Base-by-base conservation (phyloP, 2,329 filamentous ascomycete genomes). In the Colletotrichum gigasporum region DNA sequence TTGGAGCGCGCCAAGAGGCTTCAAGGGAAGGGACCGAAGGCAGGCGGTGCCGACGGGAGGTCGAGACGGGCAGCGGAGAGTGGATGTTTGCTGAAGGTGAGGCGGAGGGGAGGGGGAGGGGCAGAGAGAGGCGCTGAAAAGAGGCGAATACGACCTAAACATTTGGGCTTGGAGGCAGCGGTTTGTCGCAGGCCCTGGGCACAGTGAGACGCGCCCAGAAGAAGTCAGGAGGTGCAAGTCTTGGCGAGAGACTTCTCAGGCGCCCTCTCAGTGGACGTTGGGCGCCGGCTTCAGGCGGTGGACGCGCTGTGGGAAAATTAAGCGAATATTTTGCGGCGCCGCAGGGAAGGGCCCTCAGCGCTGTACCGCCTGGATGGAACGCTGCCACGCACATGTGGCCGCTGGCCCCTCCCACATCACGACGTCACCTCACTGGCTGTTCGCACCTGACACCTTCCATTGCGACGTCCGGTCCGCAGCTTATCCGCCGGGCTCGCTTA, bases 181-280 rank as follows among this genome's bases (percentile, higher is more conserved):
- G 47, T 41, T 63, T 60, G 60, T 63, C 39, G 60, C 60, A 63
- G 47, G 60, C 37, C 59, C 59, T 45, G 16, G 30, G 18, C 37
- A 59, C 22, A 18, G 47, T 63, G 61, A 63, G 55, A 63, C 61
- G 37, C 41, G 61, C 61, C 61, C 35, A 63, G 61, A 41, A 14
- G 47, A 47, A 59, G 35, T 48, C 47, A 53, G 55, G 61, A 59
- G 60, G 54, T 63, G 45, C 45, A 52, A 52, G 60, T 52, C 60
- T 63, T 63, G 60, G 60, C 60, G 45, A 58, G 51, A 34, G 18
- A n/a, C n/a, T n/a, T n/a, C n/a, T n/a, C n/a, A n/a, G 45, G 44
- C 44, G 52, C 59, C 45, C 20, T 60, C 6, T 20, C 8, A 47
- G 26, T 56, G 28, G 52, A 28, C 20, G 30, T 14, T 24, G 10